Evolutionary conservation across 2,329 filamentous ascomycete genomes (phyloP).

Genomic region (Cylindrodendrum hubeiense): DNA sequence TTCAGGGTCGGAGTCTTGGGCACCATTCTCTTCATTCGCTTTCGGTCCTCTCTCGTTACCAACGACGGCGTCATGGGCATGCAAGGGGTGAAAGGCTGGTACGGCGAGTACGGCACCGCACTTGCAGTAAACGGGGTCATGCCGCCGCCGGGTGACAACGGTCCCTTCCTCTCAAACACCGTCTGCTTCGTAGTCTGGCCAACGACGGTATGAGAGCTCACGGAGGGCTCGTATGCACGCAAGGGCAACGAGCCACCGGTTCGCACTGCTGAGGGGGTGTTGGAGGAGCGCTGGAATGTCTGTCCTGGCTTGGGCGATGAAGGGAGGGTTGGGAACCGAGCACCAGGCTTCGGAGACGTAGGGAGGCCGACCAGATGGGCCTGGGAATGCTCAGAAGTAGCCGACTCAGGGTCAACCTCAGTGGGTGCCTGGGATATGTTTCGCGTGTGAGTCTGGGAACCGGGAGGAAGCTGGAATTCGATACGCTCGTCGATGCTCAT

Average conservation of each 20-base stretch:
- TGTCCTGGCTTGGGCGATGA: constrained; percentile 64
- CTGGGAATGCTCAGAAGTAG: constrained; percentile 64
- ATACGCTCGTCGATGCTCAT: constrained; percentile 70
- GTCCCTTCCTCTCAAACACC: constrained; percentile 69
- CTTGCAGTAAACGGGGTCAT: constrained; percentile 73
- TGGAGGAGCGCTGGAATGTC: constrained; percentile 61
- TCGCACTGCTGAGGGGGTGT: constrained; percentile 67
- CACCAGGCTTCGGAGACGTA: constrained; percentile 54
- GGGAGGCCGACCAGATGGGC: constrained; percentile 65
- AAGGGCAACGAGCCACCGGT: constrained; percentile 70
- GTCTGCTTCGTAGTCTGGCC: constrained; percentile 71
- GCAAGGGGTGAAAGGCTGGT: constrained; percentile 82
- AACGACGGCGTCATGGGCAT: constrained; percentile 83
- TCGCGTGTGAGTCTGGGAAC: constrained; percentile 52
- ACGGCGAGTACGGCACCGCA: constrained; percentile 79
- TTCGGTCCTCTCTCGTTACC: constrained; percentile 77
- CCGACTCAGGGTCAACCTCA: constrained; percentile 64
- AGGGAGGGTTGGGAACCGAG: constrained; percentile 55
- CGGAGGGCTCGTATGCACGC: constrained; percentile 70
- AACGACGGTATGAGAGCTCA: constrained; percentile 63
- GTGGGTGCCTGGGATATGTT: constrained; percentile 53
- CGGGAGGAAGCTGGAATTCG: constrained; percentile 52
- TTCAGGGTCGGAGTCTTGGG: constrained; percentile 73
- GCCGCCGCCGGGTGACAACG: constrained; percentile 67
- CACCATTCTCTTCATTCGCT: constrained; percentile 73